Percentiles rank a stretch among this genome's conserved stretches.
Conservation (phyloP, 2,329 filamentous ascomycete species). For the Helotiales sp. region DNA sequence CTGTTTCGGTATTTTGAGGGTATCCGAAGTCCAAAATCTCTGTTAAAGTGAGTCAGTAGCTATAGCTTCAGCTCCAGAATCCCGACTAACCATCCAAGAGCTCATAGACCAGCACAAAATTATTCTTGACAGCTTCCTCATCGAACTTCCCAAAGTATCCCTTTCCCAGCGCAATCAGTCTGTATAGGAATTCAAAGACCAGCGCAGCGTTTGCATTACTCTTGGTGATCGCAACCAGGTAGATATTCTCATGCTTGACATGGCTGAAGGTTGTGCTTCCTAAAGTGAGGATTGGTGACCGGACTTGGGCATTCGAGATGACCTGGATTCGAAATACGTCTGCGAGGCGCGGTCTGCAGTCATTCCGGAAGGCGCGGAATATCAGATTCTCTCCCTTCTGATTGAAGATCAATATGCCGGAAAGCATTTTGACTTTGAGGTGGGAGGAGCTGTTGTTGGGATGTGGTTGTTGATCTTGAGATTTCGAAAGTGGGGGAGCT, state of each 20-base stretch:
- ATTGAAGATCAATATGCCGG: conserved; percentile 97
- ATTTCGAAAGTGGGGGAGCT: conserved; percentile 25
- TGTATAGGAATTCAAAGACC: conserved; percentile 97
- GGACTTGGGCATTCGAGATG: conserved; percentile 86
- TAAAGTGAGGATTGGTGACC: conserved; percentile 94
- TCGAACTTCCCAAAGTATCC: conserved; percentile 99
- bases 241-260: conserved; percentile 99
- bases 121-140: conserved; percentile 99
- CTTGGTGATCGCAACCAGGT: conserved; percentile 95
- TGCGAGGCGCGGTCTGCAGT: conserved; percentile 94
- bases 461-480: conserved; percentile 11
- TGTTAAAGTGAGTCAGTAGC: conserved; percentile 45
- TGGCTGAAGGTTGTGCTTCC: conserved; percentile 99
- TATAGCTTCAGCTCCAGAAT: background rate
- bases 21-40: conserved; percentile 99
- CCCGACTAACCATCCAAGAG: conserved; percentile 76
- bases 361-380: conserved; percentile 97
- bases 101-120: conserved; percentile 98
- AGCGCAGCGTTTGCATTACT: conserved; percentile 98
- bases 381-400: conserved; percentile 99
- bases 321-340: conserved; percentile 99
- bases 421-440: conserved; percentile 72
- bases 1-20: conserved; percentile 97
- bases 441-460: conserved; percentile 11
- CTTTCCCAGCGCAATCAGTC: conserved; percentile 85